These are phyloP conservation scores for Fibroporia radiculosa DNA, from an alignment of 768 basidiomycete genomes.

Conservation along the genomic window DNA sequence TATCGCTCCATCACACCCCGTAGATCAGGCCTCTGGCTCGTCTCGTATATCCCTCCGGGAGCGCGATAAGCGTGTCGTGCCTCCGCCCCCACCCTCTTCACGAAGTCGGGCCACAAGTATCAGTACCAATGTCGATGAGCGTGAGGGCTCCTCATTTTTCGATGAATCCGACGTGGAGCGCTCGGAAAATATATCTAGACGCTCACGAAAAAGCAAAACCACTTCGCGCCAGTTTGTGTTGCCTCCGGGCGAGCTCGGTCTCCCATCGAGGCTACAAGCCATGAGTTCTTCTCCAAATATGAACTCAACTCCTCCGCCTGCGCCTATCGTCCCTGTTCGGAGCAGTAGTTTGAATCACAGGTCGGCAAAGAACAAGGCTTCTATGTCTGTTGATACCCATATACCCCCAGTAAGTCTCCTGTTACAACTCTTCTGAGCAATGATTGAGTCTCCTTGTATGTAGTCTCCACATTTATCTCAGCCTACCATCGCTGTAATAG, in stretches of 20 bases:
- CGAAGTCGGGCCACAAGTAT: conserved; percentile 52
- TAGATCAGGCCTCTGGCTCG: conserved; percentile 27
- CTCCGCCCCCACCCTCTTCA: conserved; percentile 24
- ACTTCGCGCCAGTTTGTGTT: conserved; percentile 12
- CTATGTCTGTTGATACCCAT: conserved; percentile 20
- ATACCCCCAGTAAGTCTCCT: conserved; percentile 15
- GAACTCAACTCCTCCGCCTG: conserved; percentile 8
- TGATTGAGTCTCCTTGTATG: background rate
- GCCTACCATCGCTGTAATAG: conserved; percentile 71
- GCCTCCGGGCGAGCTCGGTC: conserved; percentile 23
- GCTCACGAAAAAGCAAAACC: conserved; percentile 22
- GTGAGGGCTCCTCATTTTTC: conserved; percentile 24
- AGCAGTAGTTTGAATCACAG: conserved; percentile 19
- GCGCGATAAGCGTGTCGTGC: conserved; percentile 17
- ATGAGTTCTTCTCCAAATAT: conserved; percentile 17
- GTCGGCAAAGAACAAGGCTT: conserved; percentile 14
- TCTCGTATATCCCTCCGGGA: conserved; percentile 22
- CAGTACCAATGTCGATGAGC: conserved; percentile 31
- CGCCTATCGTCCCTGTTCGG: conserved; percentile 18
- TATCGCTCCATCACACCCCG: conserved; percentile 16
- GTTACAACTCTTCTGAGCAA: background rate
- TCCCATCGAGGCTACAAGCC: conserved; percentile 22
- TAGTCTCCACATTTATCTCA: conserved; percentile 14
- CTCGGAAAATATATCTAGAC: conserved; percentile 16
- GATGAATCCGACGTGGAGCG: conserved; percentile 23